Evolutionary conservation across 768 basidiomycete species (phyloP), one percentile per base, ranked within the genome.

Genomic region (Suillus subalutaceus): DNA sequence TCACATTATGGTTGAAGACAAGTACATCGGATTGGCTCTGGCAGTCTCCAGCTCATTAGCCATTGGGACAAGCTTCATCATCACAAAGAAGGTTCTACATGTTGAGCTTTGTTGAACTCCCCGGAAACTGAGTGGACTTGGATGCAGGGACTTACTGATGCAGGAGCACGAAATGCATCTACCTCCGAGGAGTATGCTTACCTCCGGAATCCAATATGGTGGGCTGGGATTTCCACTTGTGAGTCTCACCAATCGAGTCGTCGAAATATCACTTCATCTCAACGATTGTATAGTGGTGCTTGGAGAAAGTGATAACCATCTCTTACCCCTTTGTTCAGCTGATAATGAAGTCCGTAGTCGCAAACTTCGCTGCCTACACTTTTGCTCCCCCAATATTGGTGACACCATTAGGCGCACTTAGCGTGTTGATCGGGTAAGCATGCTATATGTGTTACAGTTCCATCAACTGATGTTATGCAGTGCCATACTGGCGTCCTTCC

Each of bases 351-450:
- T 67, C 65, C 4, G 4, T 68, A 92, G 90, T 90, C 66, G 91
- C 92, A 64, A 93, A 93, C 80, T 99, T 99, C 79, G 95, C 96
- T 8, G 97, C 97, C 9, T 98, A 98, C 75, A 93, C 95, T 0
- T 99, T 98, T 72, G 97, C 97, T 2, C 97, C 97, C 67, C 94
- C 97, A 71, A 96, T 98, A 74, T 84, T 99, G 64, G 96, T 99
- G n/a, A 98, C 97, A 1, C 97, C 97, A 1, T 80, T 99, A n/a
- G 97, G 97, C 63, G 96, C 97, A 26, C 83, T 97, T 52, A 96
- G 94, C 75, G 97, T 99, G 15, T 85, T 99, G 68, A 93, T 99
- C 67, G 97, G 97, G 96, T 97, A 72, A 66, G 90, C 79, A 13
- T 18, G 38, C 32, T 67, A 52, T 46, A 56, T 62, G 15, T 55